These are phyloP conservation scores for Dendrobium catenatum DNA, from an alignment of 106 monocot species.

Conservation along the genomic window DNA sequence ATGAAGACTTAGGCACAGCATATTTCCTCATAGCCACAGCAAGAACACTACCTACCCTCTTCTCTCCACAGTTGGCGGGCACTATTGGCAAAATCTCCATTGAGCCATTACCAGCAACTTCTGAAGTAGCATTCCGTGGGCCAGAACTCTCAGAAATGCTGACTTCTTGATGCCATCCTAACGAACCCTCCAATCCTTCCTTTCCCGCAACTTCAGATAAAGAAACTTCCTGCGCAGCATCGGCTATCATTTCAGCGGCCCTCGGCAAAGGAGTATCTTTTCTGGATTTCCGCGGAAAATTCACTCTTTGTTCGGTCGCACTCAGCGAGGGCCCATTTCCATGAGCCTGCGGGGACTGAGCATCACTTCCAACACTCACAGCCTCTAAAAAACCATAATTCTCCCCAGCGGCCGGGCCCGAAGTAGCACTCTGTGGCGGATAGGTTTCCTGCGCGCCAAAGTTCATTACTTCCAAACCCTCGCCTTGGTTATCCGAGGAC, in stretches of 20 bases:
- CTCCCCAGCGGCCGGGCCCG: neutral
- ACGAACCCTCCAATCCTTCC: neutral
- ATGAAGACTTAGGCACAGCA: conserved; percentile 44
- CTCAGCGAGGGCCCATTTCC: neutral
- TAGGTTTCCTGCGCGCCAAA: neutral
- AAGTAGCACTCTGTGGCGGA: neutral
- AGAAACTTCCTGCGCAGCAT: neutral
- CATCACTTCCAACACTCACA: neutral
- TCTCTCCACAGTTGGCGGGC: conserved; percentile 13
- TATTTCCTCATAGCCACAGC: conserved; percentile 57
- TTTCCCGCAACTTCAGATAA: neutral
- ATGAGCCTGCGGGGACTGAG: neutral
- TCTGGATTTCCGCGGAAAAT: neutral
- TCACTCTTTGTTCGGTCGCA: neutral
- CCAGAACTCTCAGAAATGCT: neutral
- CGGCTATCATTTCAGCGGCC: neutral
- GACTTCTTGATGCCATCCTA: neutral
- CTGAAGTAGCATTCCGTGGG: too few species aligned
- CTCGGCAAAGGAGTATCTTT: neutral
- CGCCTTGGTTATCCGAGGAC: neutral
- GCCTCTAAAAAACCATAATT: neutral
- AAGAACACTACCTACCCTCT: conserved; percentile 33
- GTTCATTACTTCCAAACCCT: neutral
- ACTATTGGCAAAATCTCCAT: neutral
- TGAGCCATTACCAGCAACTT: neutral